Conservation (phyloP, 495 filamentous ascomycete species). For the Astrothelium subdiscretum region DNA sequence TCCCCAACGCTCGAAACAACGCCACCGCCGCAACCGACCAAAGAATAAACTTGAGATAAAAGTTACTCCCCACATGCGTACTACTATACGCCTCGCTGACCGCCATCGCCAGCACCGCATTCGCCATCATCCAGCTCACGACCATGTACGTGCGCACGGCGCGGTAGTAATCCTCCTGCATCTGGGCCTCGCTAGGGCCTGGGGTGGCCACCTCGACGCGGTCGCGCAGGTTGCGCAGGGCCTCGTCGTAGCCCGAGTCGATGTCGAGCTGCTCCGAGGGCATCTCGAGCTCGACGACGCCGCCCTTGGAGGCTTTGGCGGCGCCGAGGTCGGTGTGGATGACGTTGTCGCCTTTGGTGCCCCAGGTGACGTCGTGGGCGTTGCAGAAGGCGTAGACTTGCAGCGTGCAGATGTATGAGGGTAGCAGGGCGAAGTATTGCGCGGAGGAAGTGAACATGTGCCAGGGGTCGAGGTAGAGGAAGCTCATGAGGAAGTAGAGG, state of each 20-base stretch:
- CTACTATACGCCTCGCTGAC: slow-evolving; percentile 76
- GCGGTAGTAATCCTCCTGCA: slow-evolving; percentile 97
- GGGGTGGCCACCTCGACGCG: slow-evolving; percentile 65
- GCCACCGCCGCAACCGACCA: slow-evolving; percentile 86
- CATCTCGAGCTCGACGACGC: slow-evolving; percentile 84
- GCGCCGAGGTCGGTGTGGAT: slow-evolving; percentile 83
- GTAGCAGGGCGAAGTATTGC: slow-evolving; percentile 92
- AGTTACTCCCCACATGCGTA: slow-evolving; percentile 60
- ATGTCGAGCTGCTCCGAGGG: slow-evolving; percentile 96
- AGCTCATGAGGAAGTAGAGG: slow-evolving; percentile 90
- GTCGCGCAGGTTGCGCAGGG: slow-evolving; percentile 89
- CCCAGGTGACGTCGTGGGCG: slow-evolving; percentile 98
- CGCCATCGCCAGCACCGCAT: slow-evolving; percentile 85
- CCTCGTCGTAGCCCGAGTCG: slow-evolving; percentile 94
- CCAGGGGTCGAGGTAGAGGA: slow-evolving; percentile 96
- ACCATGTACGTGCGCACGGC: slow-evolving; percentile 98
- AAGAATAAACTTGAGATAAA: slow-evolving; percentile 85
- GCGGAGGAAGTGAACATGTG: slow-evolving; percentile 91
- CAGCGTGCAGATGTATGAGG: slow-evolving; percentile 89
- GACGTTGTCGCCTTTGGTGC: slow-evolving; percentile 96
- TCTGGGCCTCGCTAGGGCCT: slow-evolving; percentile 57
- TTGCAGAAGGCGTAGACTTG: slow-evolving; percentile 99
- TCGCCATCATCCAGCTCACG: slow-evolving; percentile 86
- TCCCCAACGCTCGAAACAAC: slow-evolving; percentile 69
- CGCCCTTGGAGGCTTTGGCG: slow-evolving; percentile 55